Percentiles rank a stretch among this genome's conserved stretches.
phyloP scores from a whole-genome alignment of 192 early-diverging fungal species.

The Backusella macrospora region DNA sequence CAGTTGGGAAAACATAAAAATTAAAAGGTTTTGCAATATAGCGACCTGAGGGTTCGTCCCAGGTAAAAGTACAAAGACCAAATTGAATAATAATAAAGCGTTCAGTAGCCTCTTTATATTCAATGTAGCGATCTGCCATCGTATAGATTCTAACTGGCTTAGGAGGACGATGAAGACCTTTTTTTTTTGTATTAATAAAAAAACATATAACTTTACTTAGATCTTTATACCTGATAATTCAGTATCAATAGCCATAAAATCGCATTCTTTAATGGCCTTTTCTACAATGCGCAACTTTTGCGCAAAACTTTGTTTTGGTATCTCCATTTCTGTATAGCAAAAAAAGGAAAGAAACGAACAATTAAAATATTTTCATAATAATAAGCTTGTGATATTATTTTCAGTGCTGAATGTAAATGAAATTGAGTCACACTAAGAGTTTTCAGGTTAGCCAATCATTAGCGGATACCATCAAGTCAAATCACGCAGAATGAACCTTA shows the following conservation, averaged over 20 bases:
- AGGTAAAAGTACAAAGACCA: slow-evolving; percentile 64
- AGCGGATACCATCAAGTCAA: neutral
- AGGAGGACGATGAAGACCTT: slow-evolving; percentile 28
- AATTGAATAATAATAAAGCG: slow-evolving; percentile 61
- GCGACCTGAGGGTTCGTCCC: slow-evolving; percentile 43
- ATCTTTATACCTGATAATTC: slow-evolving; percentile 58
- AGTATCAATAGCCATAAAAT: slow-evolving; percentile 66
- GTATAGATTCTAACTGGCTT: slow-evolving; percentile 39
- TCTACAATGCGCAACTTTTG: slow-evolving; percentile 45
- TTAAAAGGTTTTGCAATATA: slow-evolving; percentile 71
- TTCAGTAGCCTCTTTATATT: slow-evolving; percentile 42
- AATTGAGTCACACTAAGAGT: neutral
- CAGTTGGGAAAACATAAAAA: slow-evolving; percentile 62
- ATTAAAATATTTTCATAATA: neutral
- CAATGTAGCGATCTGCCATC: slow-evolving; percentile 54
- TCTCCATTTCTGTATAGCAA: slow-evolving; percentile 51
- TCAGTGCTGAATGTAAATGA: neutral
- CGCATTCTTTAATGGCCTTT: slow-evolving; percentile 54
- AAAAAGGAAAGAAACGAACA: neutral
- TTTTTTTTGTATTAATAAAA: neutral
- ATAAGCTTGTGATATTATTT: no score
- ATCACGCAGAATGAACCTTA: no score
- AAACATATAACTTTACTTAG: neutral
- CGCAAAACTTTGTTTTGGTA: slow-evolving; percentile 50
- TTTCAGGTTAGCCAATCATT: neutral